phyloP scores from a whole-genome alignment of 768 basidiomycete genomes.

The Leucosporidium scottii region DNA sequence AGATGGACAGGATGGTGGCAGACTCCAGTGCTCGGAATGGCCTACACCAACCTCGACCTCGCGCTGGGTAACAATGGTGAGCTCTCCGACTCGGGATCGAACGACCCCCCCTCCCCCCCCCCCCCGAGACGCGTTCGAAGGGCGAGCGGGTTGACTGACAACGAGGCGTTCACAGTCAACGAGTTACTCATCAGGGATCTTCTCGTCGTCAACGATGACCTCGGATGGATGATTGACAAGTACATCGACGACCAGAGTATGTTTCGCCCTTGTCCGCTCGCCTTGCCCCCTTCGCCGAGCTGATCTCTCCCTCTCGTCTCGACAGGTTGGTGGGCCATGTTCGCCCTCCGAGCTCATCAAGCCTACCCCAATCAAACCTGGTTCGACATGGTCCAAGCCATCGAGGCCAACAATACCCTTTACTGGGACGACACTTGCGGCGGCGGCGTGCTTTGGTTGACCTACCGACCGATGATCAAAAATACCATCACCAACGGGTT shows the following conservation, averaged over 20 bases:
- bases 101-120: background rate
- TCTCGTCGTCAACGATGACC: constrained; percentile 12
- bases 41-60: constrained; percentile 17
- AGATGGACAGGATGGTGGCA: constrained; percentile 26
- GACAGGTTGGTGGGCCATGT: constrained; percentile 24
- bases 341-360: constrained; percentile 14
- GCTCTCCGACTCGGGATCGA: background rate
- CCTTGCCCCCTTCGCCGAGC: background rate
- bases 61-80: constrained; percentile 15
- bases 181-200: constrained; percentile 19
- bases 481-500: constrained; percentile 25
- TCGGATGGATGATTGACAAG: constrained; percentile 20
- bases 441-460: constrained; percentile 19
- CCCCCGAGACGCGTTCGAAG: no score
- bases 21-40: constrained; percentile 16
- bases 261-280: background rate
- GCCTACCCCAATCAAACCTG: constrained; percentile 20
- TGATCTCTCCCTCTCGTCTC: background rate
- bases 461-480: constrained; percentile 11
- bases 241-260: constrained; percentile 28
- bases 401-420: constrained; percentile 14
- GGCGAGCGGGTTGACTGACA: no score
- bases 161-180: constrained; percentile 19
- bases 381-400: constrained; percentile 6
- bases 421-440: constrained; percentile 22